Evolutionary conservation across 2,329 filamentous ascomycete genomes (phyloP).

Genomic region (Beauveria australis): DNA sequence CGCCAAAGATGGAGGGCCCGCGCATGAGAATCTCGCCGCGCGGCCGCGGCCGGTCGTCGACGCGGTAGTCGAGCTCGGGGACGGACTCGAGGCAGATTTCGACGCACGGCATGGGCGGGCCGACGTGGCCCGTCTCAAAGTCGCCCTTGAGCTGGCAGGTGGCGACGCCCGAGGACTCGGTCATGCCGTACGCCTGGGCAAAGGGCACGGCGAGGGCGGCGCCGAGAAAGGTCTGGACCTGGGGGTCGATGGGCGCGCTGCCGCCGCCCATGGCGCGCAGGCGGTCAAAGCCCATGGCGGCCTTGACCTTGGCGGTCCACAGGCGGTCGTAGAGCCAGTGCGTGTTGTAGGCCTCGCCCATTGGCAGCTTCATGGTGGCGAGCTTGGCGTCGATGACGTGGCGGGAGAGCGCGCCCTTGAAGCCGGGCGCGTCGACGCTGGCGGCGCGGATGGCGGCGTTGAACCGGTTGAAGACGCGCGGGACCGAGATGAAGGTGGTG

Average conservation of each 20-base stretch:
- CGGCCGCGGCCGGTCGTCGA: constrained; percentile 79
- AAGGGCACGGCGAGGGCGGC: constrained; percentile 74
- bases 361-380: constrained; percentile 63
- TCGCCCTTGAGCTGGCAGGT: constrained; percentile 63
- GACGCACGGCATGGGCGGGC: constrained; percentile 55
- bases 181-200: constrained; percentile 85
- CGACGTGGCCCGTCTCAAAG: constrained; percentile 72
- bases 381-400: constrained; percentile 75
- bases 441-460: constrained; percentile 71
- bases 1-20: constrained; percentile 69
- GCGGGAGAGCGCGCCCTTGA: constrained; percentile 74
- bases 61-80: constrained; percentile 88
- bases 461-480: constrained; percentile 86
- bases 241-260: constrained; percentile 82
- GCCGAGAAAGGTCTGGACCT: constrained; percentile 80
- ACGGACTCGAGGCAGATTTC: constrained; percentile 81
- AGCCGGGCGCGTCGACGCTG: constrained; percentile 69
- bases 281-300: constrained; percentile 73
- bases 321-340: constrained; percentile 77
- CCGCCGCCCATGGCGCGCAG: constrained; percentile 72
- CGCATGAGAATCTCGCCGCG: constrained; percentile 84
- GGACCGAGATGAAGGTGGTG: constrained; percentile 78
- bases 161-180: constrained; percentile 79
- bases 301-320: constrained; percentile 80
- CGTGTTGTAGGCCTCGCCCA: constrained; percentile 66